Evolutionary conservation across 192 early-diverging fungal genomes (phyloP), one percentile per base, ranked within the genome.

Genomic region (Podila epigama): DNA sequence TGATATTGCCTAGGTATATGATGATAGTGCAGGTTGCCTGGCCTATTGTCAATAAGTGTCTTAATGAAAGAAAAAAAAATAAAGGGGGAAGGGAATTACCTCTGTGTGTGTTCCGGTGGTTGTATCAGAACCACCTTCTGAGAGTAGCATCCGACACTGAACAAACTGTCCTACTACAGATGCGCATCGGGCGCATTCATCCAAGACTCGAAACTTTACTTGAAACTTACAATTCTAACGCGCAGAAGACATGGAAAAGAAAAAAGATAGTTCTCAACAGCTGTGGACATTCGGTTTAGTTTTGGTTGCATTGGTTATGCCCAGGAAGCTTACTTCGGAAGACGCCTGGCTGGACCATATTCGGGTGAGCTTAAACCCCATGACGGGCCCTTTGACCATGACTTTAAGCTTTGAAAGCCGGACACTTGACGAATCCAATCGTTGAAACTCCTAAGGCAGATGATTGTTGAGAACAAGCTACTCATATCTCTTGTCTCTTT

Each of bases 141-240:
- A 48, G n/a, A 48, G 11, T 18, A 48, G n/a, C n/a, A 10, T 48
- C 44, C 58, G 66, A 41, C 66, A 68, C 28, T 68, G 44, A 15
- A 71, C 58, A 22, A 56, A 64, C 8, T 16, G 33, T 10, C 15
- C 20, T 0, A 71, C 36, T 7, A 64, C 4, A 0, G 61, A 58
- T 0, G 61, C 61, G 61, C 69, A 71, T 41, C 51, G 69, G 35
- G 34, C 61, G 50, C 69, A 44, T 27, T 71, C 69, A 12, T 42
- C 5, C 18, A 34, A 0, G 12, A 56, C 33, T 32, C 28, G 22
- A 35, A 71, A 71, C 22, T 58, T 71, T 25, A 64, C 41, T 33
- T 71, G 69, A 28, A 71, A 56, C 42, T 58, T 71, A 32, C 56
- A 57, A 5, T 34, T 27, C 33, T 34, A 39, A n/a, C n/a, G n/a